Base-by-base conservation (phyloP, 805 yeast genomes). In the Metschnikowia sp. region DNA sequence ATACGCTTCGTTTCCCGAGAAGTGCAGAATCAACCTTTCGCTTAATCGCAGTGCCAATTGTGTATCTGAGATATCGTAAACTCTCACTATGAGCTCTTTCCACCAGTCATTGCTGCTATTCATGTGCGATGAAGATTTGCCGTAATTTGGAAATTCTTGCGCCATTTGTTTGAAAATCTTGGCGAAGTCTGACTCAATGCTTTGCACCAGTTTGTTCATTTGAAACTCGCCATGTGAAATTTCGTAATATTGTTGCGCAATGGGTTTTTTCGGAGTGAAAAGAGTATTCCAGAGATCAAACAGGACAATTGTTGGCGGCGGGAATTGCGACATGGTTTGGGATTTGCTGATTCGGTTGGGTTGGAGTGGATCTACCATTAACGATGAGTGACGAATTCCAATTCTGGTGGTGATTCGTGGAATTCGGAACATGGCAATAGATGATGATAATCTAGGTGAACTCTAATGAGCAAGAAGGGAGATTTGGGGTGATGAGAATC, bases 221-320 rank as follows among this genome's bases (percentile, higher is more conserved):
- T 82, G 82, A 59, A 73, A 74, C 39, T 69, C 69, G 7, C 58
- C 43, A 13, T 43, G 33, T 0, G 81, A 81, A 4, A 82, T 73
- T 3, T 66, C 60, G 37, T 74, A 66, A 56, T 85, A 85, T 51
- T 78, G 83, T n/a, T 67, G 63, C 36, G 77, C 63, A 0, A 84
- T 76, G 0, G 86, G 79, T 29, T 65, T 64, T 15, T 68, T 70
- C 2, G 90, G 86, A 0, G 77, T 67, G 58, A 82, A 84, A 8
- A 85, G 61, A 0, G 91, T 85, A 37, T 80, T 82, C 64, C 82
- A 85, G 0, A 84, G 86, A 62, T 85, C 92, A 45, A 84, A 74
- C 1, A 89, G 79, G 0, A 85, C 63, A 3, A 83, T 59, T 35
- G 66, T 68, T 6, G 84, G 82, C 58, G 71, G 46, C 55, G 76